These are phyloP conservation scores for Teunomyces lycoperdinae DNA, from an alignment of 805 yeast genomes.

Conservation along the genomic window DNA sequence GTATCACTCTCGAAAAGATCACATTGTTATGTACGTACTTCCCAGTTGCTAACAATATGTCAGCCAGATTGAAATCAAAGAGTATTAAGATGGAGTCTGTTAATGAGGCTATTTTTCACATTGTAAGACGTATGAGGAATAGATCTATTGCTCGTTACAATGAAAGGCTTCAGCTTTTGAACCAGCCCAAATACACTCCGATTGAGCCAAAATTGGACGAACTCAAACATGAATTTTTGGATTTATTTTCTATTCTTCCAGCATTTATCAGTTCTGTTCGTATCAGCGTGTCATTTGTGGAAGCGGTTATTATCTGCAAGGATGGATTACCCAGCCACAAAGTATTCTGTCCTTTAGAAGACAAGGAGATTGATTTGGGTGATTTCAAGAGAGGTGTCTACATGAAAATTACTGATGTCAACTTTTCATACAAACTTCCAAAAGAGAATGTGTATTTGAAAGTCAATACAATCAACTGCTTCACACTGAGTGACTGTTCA, in stretches of 20 bases:
- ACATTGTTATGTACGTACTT: constrained; percentile 26
- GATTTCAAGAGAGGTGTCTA: constrained; percentile 40
- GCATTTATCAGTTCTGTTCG: constrained; percentile 22
- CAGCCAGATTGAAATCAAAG: constrained; percentile 24
- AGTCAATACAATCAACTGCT: constrained; percentile 25
- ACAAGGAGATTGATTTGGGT: constrained; percentile 30
- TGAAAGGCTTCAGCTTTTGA: constrained; percentile 2
- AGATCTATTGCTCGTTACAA: constrained; percentile 25
- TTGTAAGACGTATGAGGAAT: constrained; percentile 32
- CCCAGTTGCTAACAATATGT: constrained; percentile 17
- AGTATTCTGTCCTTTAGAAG: constrained; percentile 19
- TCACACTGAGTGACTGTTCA: constrained; percentile 36
- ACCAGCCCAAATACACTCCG: not conserved
- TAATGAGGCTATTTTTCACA: constrained; percentile 35
- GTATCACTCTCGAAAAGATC: constrained; percentile 23
- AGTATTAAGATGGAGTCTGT: constrained; percentile 30
- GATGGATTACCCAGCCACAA: constrained; percentile 37
- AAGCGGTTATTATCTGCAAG: constrained; percentile 37
- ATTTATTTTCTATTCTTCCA: constrained; percentile 34
- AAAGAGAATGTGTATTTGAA: constrained; percentile 19
- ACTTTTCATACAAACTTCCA: constrained; percentile 19
- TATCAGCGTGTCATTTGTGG: constrained; percentile 23
- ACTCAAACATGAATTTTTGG: constrained; percentile 9
- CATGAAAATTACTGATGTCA: constrained; percentile 18
- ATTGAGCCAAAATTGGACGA: not conserved